Conservation (phyloP, 306 rosid species). For the Astragalus membranaceus region DNA sequence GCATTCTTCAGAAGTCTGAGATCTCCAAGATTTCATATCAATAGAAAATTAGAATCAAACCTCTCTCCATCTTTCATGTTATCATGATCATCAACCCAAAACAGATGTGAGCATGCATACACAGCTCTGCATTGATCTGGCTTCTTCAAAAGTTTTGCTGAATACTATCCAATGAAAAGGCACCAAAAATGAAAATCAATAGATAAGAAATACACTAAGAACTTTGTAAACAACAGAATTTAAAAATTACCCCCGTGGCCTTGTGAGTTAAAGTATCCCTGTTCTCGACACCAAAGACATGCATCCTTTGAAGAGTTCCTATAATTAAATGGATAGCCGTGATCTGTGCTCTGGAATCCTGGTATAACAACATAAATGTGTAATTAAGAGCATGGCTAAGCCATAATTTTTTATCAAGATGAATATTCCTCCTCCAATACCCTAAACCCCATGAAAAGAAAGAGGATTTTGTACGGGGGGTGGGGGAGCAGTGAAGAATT, state of each 20-base stretch:
- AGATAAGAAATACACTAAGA: neutral
- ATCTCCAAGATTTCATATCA: neutral
- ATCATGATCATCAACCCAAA: conserved; percentile 90
- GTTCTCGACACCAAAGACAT: conserved; percentile 93
- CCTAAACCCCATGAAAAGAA: conserved; percentile 10
- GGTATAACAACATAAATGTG: conserved; percentile 22
- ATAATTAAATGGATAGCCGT: conserved; percentile 91
- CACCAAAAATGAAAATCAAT: neutral
- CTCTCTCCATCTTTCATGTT: conserved; percentile 95
- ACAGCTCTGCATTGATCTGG: conserved; percentile 95
- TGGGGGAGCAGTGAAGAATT: neutral
- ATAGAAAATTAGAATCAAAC: conserved; percentile 38
- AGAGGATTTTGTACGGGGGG: neutral
- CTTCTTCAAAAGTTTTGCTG: conserved; percentile 95
- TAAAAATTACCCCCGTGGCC: conserved; percentile 92
- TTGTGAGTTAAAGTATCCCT: conserved; percentile 99
- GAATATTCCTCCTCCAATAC: neutral
- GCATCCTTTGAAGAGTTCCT: conserved; percentile 99
- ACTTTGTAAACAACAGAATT: conserved; percentile 3
- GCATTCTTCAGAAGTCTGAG: neutral
- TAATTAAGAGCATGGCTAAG: conserved; percentile 17
- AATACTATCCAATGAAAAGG: conserved; percentile 49
- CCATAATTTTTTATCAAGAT: neutral
- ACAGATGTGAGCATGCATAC: conserved; percentile 87
- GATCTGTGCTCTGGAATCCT: conserved; percentile 97